phyloP scores from a whole-genome alignment of 129 eudicot genomes.

The Smallanthus sonchifolius region DNA sequence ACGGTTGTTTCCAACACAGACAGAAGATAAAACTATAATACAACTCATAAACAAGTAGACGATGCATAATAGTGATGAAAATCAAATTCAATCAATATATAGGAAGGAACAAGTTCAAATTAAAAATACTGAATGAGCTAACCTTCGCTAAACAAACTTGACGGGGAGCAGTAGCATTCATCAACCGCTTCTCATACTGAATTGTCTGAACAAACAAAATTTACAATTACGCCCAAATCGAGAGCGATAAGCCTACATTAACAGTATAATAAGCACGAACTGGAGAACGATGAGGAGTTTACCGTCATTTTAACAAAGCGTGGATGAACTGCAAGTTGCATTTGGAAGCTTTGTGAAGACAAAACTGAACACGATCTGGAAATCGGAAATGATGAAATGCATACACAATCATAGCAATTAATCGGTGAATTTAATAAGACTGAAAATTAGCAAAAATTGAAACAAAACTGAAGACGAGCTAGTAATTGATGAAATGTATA shows the following conservation, averaged over 20 bases:
- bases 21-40: neutral
- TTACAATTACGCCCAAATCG: neutral
- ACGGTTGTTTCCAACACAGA: neutral
- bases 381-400: slow-evolving; percentile 14
- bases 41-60: neutral
- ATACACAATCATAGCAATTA: neutral
- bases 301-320: slow-evolving; percentile 40
- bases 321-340: slow-evolving; percentile 29
- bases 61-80: neutral
- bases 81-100: neutral
- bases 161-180: slow-evolving; percentile 31
- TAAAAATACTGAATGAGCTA: neutral
- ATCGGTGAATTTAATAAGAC: neutral
- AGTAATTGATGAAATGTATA: slow-evolving; percentile 3
- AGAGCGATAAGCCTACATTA: neutral
- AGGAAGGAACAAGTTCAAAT: too few species aligned
- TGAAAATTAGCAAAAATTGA: too few species aligned
- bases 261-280: neutral
- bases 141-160: slow-evolving; percentile 36
- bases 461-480: slow-evolving; percentile 45
- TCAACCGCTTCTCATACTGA: slow-evolving; percentile 24
- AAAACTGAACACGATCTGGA: slow-evolving; percentile 39
- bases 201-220: slow-evolving; percentile 1
- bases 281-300: neutral
- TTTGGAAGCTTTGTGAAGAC: slow-evolving; percentile 39